Conservation (phyloP, 73 alveolate species). For the Vitrella brassicaformis region DNA sequence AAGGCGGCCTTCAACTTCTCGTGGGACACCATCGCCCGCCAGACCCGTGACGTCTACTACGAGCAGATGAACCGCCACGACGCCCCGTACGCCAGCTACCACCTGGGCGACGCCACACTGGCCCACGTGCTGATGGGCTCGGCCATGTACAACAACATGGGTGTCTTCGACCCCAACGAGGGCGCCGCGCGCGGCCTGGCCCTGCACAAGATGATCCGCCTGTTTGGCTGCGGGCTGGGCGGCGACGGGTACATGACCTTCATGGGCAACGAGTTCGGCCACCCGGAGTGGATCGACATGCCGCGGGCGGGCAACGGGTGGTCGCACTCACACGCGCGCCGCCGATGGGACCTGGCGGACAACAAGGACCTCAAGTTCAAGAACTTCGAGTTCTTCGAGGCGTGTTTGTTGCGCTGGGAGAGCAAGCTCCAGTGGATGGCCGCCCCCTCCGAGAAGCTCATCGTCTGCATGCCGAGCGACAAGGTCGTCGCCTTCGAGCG, state of each 20-base stretch:
- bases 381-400: conserved; percentile 66
- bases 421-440: conserved; percentile 51
- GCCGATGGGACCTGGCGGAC: conserved; percentile 92
- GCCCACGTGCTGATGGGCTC: conserved; percentile 74
- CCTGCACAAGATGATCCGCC: conserved; percentile 48
- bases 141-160: conserved; percentile 71
- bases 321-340: conserved; percentile 79
- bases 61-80: not conserved
- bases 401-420: conserved; percentile 55
- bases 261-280: conserved; percentile 99
- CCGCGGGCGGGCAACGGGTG: conserved; percentile 95
- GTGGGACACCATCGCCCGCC: conserved; percentile 19
- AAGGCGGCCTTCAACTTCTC: conserved; percentile 24
- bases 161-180: conserved; percentile 40
- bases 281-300: conserved; percentile 98
- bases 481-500: conserved; percentile 80
- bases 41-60: conserved; percentile 13
- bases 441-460: conserved; percentile 61
- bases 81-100: conserved; percentile 45
- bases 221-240: not conserved
- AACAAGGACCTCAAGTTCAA: conserved; percentile 58
- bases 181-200: conserved; percentile 78
- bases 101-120: conserved; percentile 75
- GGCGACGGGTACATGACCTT: conserved; percentile 70
- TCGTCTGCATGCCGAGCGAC: conserved; percentile 70